Evolutionary conservation across 208 protist species (phyloP).

Genomic region (Wallacemonas sp.): DNA sequence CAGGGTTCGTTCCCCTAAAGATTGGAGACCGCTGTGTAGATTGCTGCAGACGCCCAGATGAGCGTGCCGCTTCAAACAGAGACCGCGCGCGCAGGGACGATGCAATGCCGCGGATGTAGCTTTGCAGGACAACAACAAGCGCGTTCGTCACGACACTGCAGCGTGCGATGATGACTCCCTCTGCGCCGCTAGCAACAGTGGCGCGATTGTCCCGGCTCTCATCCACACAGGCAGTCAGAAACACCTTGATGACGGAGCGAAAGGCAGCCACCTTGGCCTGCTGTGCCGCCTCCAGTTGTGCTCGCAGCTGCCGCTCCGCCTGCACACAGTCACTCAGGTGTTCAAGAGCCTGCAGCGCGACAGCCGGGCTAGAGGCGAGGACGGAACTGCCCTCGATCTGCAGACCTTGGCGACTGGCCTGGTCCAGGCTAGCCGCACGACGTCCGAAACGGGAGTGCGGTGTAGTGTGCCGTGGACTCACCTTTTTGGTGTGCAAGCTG

Average conservation of each 20-base stretch:
- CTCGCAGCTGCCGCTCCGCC: conserved; percentile 58
- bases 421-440: conserved; percentile 2
- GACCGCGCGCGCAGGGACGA: conserved; percentile 13
- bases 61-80: neutral
- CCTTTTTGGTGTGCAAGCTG: neutral
- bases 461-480: neutral
- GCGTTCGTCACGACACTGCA: conserved; percentile 78
- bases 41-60: conserved; percentile 1
- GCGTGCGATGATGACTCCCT: conserved; percentile 56
- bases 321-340: conserved; percentile 62
- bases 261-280: conserved; percentile 64
- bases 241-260: conserved; percentile 61
- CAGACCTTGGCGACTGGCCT: conserved; percentile 19
- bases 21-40: neutral
- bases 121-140: conserved; percentile 69
- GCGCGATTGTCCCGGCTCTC: neutral
- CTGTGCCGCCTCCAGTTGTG: conserved; percentile 52
- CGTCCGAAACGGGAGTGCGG: neutral
- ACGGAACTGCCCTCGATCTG: conserved; percentile 83
- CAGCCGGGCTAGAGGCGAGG: conserved; percentile 31
- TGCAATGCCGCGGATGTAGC: conserved; percentile 52
- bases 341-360: conserved; percentile 48
- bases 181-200: conserved; percentile 16
- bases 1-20: too few relatives aligned
- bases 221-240: conserved; percentile 28